phyloP scores from a whole-genome alignment of 1,139 yeast species.

The Schwanniomyces etchellsii region DNA sequence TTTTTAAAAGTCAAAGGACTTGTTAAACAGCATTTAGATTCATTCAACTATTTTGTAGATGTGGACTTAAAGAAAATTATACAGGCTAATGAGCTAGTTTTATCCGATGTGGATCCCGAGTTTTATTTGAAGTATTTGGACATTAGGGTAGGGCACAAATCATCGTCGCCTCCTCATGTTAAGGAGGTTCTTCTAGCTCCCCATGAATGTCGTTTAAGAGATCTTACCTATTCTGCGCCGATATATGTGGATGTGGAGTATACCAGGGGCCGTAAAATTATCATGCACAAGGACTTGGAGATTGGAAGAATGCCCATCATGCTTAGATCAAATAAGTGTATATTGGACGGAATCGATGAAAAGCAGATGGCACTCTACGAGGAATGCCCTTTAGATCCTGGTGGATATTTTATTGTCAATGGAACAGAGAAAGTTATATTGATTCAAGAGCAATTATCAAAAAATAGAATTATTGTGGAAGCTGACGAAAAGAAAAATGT shows the following conservation, averaged over 20 bases:
- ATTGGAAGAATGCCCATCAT: conserved; percentile 98
- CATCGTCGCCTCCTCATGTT: conserved; percentile 43
- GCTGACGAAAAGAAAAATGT: conserved; percentile 92
- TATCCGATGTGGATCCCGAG: conserved; percentile 96
- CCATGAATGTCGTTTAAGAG: conserved; percentile 94
- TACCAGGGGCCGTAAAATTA: conserved; percentile 88
- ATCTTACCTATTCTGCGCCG: conserved; percentile 93
- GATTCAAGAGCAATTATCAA: conserved; percentile 94
- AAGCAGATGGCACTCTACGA: conserved; percentile 79
- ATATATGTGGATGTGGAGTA: conserved; percentile 95
- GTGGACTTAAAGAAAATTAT: conserved; percentile 88
- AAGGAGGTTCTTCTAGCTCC: conserved; percentile 76
- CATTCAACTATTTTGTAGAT: conserved; percentile 93
- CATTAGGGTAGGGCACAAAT: conserved; percentile 78
- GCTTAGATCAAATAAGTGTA: conserved; percentile 90
- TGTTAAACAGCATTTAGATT: conserved; percentile 94
- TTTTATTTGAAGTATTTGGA: conserved; percentile 88
- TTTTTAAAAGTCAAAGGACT: conserved; percentile 92
- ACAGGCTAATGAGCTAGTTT: conserved; percentile 79
- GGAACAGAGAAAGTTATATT: conserved; percentile 97
- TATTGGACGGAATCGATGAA: conserved; percentile 72
- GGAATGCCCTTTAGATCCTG: conserved; percentile 98
- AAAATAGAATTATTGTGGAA: conserved; percentile 96
- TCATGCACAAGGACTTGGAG: conserved; percentile 83
- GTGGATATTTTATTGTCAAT: conserved; percentile 95